Evolutionary conservation across 2,329 filamentous ascomycete genomes (phyloP), one percentile per base, ranked within the genome.

Genomic region (Trichoderma hamatum): DNA sequence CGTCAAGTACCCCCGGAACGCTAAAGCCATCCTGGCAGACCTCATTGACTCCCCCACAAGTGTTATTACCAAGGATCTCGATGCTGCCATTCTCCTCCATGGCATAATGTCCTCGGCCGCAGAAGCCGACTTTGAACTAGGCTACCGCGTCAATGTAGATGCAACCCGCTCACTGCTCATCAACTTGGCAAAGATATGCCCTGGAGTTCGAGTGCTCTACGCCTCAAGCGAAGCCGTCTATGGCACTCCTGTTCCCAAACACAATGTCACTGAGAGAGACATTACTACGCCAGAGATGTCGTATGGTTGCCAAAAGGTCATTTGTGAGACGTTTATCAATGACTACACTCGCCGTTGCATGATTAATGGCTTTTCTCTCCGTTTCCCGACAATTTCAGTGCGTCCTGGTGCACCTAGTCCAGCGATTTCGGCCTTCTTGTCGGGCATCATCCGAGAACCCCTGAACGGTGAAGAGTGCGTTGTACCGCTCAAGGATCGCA

Each of bases 231-330:
- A n/a, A 19, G 59, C 59, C 11, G 28, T 32, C 6, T 51, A 62
- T 5, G 39, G 39, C 26, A n/a, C 10, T 3, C 39, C 59, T n/a
- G 24, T 78, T 84, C 2, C 80, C 79, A 19, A 77, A 84, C 3
- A 82, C 87, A 30, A 3, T 16, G 2, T 82, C 80, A 16, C 74
- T 70, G 43, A 77, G 78, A 64, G 79, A 82, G 69, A 80, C 75
- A 0, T 78, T 82, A n/a, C 83, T 86, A 86, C 84, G 16, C 87
- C 87, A 0, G 82, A 87, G 71, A 84, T 83, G 19, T 85, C 84
- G 85, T 0, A n/a, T n/a, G n/a, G n/a, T n/a, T n/a, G n/a, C n/a
- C 84, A 89, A 75, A 90, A 90, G 75, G 80, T 90, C 63, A 87
- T 90, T 72, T 84, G 86, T 65, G 88, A 90, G 62, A 32, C 74